Evolutionary conservation across 2,329 filamentous ascomycete genomes (phyloP), one percentile per base, ranked within the genome.

Genomic region (Westerdykella ornata): DNA sequence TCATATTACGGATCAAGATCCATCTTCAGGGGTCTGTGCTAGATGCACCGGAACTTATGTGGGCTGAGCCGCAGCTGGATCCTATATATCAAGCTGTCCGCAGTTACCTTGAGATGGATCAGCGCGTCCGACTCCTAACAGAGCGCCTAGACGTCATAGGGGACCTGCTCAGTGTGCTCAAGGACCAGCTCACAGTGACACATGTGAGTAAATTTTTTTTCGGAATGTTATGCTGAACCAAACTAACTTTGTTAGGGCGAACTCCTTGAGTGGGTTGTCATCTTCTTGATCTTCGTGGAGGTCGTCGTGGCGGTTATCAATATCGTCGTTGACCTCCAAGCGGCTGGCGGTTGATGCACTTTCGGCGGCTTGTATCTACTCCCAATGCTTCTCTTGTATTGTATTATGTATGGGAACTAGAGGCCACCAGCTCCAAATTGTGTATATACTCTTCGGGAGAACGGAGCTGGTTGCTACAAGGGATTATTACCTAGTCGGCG

Each of bases 31-130:
- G 92, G 26, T 94, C 87, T 20, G 89, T 98, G 5, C 82, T 98
- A 30, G 92, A 98, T 65, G 94, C 89, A 8, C 92, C 92, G 0
- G 92, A 98, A 69, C 76, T 98, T 32, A 97, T 98, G 76, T 98
- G 92, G 92, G 86, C 90, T 22, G 92, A 98, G 68, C 92, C 92
- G 7, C 89, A 96, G 66, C 76, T 98, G 5, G 92, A 98, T 60
- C 92, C 92, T 4, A 84, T 98, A 19, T 98, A 98, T 64, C 85
- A 94, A 65, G 92, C 92, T 41, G 92, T 97, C 33, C 77, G 92
- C 43, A 92, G 84, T 62, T 98, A 98, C 65, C 74, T 98, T 15
- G 92, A 98, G 71, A 97, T 98, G 85, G 92, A 97, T 66, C 92
- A 97, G 72, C 76, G 92, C 42, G 90, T 97, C 11, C 81, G 82